These are phyloP conservation scores for Polygonum maritimum DNA, from an alignment of 148 eudicot genomes.

Conservation along the genomic window DNA sequence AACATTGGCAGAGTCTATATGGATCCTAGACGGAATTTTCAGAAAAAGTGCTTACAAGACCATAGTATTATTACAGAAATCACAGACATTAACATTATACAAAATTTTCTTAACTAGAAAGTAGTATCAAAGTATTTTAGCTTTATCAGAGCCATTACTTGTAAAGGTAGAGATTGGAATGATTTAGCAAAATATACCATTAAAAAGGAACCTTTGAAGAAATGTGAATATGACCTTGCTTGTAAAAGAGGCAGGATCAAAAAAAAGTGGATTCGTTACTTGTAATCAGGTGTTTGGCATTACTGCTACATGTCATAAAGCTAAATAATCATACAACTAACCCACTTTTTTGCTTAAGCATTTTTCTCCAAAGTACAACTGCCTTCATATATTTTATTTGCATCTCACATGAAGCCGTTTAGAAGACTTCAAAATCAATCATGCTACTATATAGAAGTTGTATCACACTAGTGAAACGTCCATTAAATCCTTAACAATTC, in stretches of 20 bases:
- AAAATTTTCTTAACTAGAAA: background rate
- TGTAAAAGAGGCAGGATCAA: background rate
- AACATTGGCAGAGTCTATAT: too few relatives aligned
- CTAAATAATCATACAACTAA: background rate
- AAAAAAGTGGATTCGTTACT: background rate
- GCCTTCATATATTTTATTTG: too few relatives aligned
- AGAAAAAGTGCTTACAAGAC: background rate
- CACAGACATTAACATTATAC: background rate
- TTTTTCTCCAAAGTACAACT: background rate
- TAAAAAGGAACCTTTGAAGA: background rate
- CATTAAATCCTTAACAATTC: too few relatives aligned
- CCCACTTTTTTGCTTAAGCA: background rate
- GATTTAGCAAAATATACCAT: background rate
- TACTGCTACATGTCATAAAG: background rate
- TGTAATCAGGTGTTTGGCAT: conserved; percentile 7
- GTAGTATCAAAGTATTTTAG: background rate
- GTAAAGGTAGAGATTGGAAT: background rate
- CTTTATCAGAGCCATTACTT: background rate
- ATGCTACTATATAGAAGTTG: too few relatives aligned
- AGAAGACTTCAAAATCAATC: too few relatives aligned
- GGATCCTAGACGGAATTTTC: too few relatives aligned
- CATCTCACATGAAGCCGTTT: too few relatives aligned
- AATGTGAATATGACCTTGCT: conserved; percentile 5
- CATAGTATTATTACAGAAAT: background rate
- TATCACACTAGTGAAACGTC: too few relatives aligned